Base-by-base conservation (phyloP, 2,329 filamentous ascomycete species). In the Talaromyces sp. region DNA sequence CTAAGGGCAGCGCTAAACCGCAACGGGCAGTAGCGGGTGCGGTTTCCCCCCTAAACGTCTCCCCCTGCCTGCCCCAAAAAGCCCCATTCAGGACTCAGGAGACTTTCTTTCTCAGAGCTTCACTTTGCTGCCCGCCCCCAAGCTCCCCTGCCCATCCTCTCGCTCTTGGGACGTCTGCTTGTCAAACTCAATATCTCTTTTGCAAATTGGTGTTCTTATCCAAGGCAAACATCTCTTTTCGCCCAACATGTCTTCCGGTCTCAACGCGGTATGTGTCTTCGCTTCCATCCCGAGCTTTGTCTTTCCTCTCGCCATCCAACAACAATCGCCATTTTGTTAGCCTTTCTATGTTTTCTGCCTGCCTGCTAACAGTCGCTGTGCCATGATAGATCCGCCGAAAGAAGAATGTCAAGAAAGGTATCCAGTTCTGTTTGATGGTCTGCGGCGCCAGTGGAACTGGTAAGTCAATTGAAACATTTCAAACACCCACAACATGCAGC, bases 391-490 rank as follows among this genome's bases (percentile, higher is more conserved):
- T 97, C 77, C 92, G 94, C 81, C 89, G 91, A 81, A 99, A 99
- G 93, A 99, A 99, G 90, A 97, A 99, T 86, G 93, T 99, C 82
- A 97, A 97, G 90, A 97, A 97, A 87, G 94, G 94, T 76, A 97
- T 99, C 75, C 94, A 99, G 85, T 99, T 99, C 84, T 97, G 92
- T 80, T 81, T 99, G 86, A 99, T 99, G 94, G 94, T 99, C 74
- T 97, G 94, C 77, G 94, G 94, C 83, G 94, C 94, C 76, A 97
- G 93, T 70, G 94, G 94, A 79, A 97, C 94, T 80, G 94, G 92
- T 96, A 87, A 73, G 85, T 65, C 54, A 55, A 43, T 59, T 41
- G 38, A 60, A 52, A 29, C 48, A 17, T 26, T 19, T 12, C n/a
- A 14, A 17, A n/a, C 11, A 29, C 17, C 26, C 7, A 27, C 48